These are phyloP conservation scores for Iberis pinnata DNA, from an alignment of 345 rosid genomes.

Conservation along the genomic window DNA sequence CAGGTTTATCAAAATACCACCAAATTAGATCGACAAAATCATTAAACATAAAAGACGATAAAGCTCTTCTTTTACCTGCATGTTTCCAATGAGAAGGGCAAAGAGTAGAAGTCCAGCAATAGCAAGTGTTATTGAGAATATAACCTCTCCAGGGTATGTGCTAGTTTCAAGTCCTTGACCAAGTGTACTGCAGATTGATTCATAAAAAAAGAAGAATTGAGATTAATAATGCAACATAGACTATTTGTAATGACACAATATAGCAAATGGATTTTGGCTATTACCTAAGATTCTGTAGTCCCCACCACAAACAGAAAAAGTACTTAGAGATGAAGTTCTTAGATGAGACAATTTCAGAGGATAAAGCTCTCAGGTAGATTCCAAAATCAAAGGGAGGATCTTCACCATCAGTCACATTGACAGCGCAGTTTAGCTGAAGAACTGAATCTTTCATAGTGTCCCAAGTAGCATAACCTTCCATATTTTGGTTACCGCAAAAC, in stretches of 20 bases:
- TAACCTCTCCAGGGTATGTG: conserved; percentile 79
- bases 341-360: conserved; percentile 65
- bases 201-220: neutral
- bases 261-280: neutral
- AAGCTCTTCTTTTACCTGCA: conserved; percentile 60
- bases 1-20: neutral
- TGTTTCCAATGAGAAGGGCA: conserved; percentile 94
- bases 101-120: conserved; percentile 89
- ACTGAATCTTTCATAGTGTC: conserved; percentile 7
- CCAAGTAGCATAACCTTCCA: conserved; percentile 56
- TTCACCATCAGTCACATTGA: conserved; percentile 31
- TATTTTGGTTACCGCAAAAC: conserved; percentile 61
- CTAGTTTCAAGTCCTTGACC: conserved; percentile 97
- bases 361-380: conserved; percentile 54
- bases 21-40: neutral
- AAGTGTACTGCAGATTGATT: conserved; percentile 56
- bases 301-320: conserved; percentile 97
- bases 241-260: neutral
- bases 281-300: conserved; percentile 91
- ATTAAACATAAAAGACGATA: neutral
- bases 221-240: neutral
- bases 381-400: conserved; percentile 68
- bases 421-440: conserved; percentile 37
- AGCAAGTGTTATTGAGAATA: conserved; percentile 78
- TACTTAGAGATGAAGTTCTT: conserved; percentile 65